Base-by-base conservation (phyloP, 495 filamentous ascomycete genomes). In the Tuber melanosporum region DNA sequence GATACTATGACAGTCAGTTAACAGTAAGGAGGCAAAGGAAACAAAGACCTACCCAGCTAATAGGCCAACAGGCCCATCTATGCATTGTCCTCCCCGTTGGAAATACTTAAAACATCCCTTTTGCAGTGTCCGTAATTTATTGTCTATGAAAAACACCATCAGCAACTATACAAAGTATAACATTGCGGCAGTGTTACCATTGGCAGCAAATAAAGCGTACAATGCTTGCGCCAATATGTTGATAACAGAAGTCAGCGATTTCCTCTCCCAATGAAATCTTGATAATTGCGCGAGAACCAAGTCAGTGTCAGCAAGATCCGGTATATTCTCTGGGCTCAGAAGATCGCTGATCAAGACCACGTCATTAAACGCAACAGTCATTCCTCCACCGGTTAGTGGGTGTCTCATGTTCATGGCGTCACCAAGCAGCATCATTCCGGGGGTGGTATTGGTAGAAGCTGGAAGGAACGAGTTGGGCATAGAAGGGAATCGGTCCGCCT, bases 331-430 rank as follows among this genome's bases (percentile, higher is more conserved):
- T 0, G 92, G 93, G 73, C 87, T 87, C 1, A 97, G 88, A 43
- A 97, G 84, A 1, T 90, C 87, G 19, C 89, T 85, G n/a, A 98
- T 86, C 0, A 94, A 84, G 12, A 93, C 88, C 2, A 91, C 94
- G 84, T 98, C 94, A 82, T 93, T 94, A 82, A 98, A 90, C 5
- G 93, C 94, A 0, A 98, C 94, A 0, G 94, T 97, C 94, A 98
- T 98, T 78, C 94, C 94, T 79, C 94, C 94, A 73, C 94, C 94
- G 0, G 94, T 98, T 19, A 98, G 86, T 0, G 94, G 94, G 86
- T 98, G 94, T 7, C 94, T 92, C 94, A 98, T 98, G 85, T 98
- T 98, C 86, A 95, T 90, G 12, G 94, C 94, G 85, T 98, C 94
- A 75, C 94, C 94, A 32, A 97, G 86, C 44, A 99, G 85, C 49